Evolutionary conservation across 83 land plant species (phyloP).

Genomic region (Diphasiastrum complanatum): DNA sequence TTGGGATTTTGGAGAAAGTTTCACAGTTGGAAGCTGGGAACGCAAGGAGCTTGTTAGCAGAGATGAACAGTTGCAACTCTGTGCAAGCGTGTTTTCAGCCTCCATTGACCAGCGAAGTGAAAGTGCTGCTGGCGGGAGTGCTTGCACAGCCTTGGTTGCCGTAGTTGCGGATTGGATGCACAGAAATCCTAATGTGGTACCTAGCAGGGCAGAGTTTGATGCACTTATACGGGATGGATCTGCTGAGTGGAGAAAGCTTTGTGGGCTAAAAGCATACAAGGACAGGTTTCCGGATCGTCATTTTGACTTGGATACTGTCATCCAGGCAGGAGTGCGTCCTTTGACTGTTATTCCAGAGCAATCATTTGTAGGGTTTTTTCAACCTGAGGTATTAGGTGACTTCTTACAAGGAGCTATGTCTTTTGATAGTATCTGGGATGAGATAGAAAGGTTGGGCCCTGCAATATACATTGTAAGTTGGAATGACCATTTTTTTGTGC

Average conservation of each 20-base stretch:
- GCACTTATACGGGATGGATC: slow-evolving; percentile 71
- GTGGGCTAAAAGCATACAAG: slow-evolving; percentile 33
- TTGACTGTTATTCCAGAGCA: slow-evolving; percentile 37
- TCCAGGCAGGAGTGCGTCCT: slow-evolving; percentile 46
- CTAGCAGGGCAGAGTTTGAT: slow-evolving; percentile 62
- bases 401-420: slow-evolving; percentile 59
- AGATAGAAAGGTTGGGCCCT: slow-evolving; percentile 37
- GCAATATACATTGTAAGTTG: slow-evolving; percentile 74
- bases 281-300: slow-evolving; percentile 58
- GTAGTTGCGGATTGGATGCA: slow-evolving; percentile 68
- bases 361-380: slow-evolving; percentile 72
- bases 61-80: slow-evolving; percentile 61
- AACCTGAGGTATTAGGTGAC: slow-evolving; percentile 46
- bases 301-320: slow-evolving; percentile 76
- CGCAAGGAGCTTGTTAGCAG: slow-evolving; percentile 53
- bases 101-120: slow-evolving; percentile 78
- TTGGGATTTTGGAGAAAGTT: slow-evolving; percentile 31
- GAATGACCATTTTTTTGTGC: slow-evolving; percentile 89
- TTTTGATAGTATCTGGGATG: slow-evolving; percentile 74
- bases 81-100: slow-evolving; percentile 52
- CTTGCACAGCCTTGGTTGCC: slow-evolving; percentile 73
- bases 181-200: slow-evolving; percentile 33
- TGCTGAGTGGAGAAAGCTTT: slow-evolving; percentile 70
- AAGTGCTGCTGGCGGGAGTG: slow-evolving; percentile 75
- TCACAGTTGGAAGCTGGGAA: slow-evolving; percentile 55